These are phyloP conservation scores for Myxozyma lipomycoides DNA, from an alignment of 805 yeast species.

Conservation along the genomic window DNA sequence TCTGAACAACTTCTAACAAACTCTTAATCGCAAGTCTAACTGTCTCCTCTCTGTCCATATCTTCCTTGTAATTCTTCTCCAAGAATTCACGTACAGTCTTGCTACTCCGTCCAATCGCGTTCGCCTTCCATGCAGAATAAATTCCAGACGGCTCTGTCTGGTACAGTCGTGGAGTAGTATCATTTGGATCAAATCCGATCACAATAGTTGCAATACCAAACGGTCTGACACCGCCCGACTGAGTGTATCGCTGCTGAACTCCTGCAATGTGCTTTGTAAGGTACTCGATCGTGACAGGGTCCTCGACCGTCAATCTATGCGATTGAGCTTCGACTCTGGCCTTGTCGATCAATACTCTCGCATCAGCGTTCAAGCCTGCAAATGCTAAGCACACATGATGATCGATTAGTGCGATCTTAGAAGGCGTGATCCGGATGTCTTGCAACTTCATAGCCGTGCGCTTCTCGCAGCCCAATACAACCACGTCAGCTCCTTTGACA, in stretches of 20 bases:
- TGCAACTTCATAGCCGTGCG: slow-evolving; percentile 92
- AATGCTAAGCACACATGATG: slow-evolving; percentile 87
- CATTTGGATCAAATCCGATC: slow-evolving; percentile 92
- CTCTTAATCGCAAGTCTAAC: slow-evolving; percentile 79
- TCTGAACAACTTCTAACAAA: slow-evolving; percentile 91
- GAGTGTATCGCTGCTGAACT: slow-evolving; percentile 93
- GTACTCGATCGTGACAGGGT: slow-evolving; percentile 86
- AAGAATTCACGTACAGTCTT: slow-evolving; percentile 93
- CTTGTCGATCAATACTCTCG: slow-evolving; percentile 87
- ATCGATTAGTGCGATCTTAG: slow-evolving; percentile 88
- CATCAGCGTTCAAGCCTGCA: slow-evolving; percentile 98
- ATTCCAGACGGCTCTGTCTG: slow-evolving; percentile 98
- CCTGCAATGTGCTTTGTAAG: slow-evolving; percentile 95
- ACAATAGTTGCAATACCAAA: slow-evolving; percentile 93
- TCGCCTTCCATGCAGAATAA: slow-evolving; percentile 96
- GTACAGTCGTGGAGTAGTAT: slow-evolving; percentile 72
- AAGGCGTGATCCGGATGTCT: slow-evolving; percentile 93
- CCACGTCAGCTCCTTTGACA: slow-evolving; percentile 82
- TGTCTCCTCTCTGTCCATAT: slow-evolving; percentile 63
- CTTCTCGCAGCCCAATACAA: slow-evolving; percentile 94
- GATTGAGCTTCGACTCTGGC: slow-evolving; percentile 97
- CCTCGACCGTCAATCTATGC: slow-evolving; percentile 88
- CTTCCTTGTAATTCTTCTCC: slow-evolving; percentile 74
- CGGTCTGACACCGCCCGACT: slow-evolving; percentile 97
- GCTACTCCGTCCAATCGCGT: slow-evolving; percentile 90